Base-by-base conservation (phyloP, 2,329 filamentous ascomycete species). In the Zymoseptoria crescenta region DNA sequence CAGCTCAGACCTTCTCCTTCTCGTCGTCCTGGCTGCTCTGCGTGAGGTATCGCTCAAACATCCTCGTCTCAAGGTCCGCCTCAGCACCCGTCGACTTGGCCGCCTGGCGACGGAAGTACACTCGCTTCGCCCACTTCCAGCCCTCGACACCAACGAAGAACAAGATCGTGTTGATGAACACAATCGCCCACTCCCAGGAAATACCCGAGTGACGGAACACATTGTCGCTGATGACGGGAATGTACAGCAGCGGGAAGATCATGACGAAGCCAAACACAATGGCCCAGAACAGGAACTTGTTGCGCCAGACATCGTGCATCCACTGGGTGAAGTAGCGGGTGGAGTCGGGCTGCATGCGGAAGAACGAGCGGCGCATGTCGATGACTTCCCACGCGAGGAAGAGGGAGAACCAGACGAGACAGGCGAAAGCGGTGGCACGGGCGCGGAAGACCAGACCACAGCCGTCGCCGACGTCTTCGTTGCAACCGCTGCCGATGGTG, bases 371-470 rank as follows among this genome's bases (percentile, higher is more conserved):
- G 21, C 87, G 84, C 74, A 87, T 81, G 67, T 88, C 81, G 60
- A 89, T 80, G 81, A 89, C 87, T 72, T 91, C 87, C 88, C 88
- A 91, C 0, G 88, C 88, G 4, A 89, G 78, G 76, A 91, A 88
- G 19, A 91, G 80, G 0, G 87, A 86, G 65, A 87, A 87, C 87
- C 87, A 91, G 0, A 87, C 91, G 56, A 91, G 79, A 64, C 83
- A 87, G 30, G 85, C 86, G 68, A 91, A 91, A 4, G 84, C 87
- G 0, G 88, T 89, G 0, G 86, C 86, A 13, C 88, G 84, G 0
- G 87, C 87, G 19, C 85, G 84, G 79, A 87, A 89, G 6, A 89
- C 84, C 0, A 79, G 79, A 28, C 84, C 80, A 70, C 87, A 89
- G 5, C 72, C 69, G 0, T 75, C 68, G 50, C 72, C 77, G 70